Evolutionary conservation across 1,284 basidiomycete species (phyloP).

Genomic region (Stygiomarasmius scandens): DNA sequence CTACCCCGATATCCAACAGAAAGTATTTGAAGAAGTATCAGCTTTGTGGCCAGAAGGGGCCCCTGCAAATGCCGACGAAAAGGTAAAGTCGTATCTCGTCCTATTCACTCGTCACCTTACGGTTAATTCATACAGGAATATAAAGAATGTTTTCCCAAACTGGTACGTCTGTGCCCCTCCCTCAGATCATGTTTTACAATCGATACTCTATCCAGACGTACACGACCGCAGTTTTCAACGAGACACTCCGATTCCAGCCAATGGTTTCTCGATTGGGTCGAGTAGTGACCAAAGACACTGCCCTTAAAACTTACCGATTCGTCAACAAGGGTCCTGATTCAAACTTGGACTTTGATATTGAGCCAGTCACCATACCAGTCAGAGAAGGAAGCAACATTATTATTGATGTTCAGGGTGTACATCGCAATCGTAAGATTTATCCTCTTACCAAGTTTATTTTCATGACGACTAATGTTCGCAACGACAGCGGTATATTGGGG

Average conservation of each 20-base stretch:
- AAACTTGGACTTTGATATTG: conserved; percentile 26
- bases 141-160: no score
- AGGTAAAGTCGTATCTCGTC: no score
- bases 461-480: neutral
- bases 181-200: conserved; percentile 5
- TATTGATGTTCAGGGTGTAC: conserved; percentile 41
- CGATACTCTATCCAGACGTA: conserved; percentile 28
- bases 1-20: conserved; percentile 46
- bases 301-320: conserved; percentile 33
- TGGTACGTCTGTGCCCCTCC: conserved; percentile 15
- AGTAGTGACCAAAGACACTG: conserved; percentile 34
- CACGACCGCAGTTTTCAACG: conserved; percentile 41
- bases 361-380: conserved; percentile 36
- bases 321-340: no score
- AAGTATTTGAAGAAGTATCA: conserved; percentile 41
- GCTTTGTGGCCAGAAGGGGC: conserved; percentile 33
- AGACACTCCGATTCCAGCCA: conserved; percentile 46
- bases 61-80: conserved; percentile 12
- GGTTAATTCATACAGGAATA: no score
- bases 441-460: neutral
- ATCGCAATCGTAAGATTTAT: conserved; percentile 32
- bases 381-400: conserved; percentile 39
- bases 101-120: no score
- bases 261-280: conserved; percentile 43
- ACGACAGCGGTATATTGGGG: conserved; percentile 45